These are phyloP conservation scores for Candida odintsovae DNA, from an alignment of 805 yeast genomes.

Conservation along the genomic window DNA sequence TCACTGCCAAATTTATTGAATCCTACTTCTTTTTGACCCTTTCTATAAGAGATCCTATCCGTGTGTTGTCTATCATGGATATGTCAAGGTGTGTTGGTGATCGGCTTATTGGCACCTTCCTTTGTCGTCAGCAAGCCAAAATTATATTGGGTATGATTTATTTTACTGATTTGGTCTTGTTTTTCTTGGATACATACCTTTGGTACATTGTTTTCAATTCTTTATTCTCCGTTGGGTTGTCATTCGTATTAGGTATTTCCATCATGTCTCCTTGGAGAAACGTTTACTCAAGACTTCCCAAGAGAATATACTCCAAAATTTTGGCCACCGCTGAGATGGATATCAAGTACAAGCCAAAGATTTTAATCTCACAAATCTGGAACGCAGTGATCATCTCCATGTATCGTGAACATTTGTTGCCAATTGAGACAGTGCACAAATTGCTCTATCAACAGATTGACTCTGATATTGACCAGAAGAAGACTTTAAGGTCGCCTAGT, in stretches of 20 bases:
- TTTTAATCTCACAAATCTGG: conserved; percentile 69
- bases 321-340: conserved; percentile 37
- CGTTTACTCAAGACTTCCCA: conserved; percentile 68
- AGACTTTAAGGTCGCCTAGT: conserved; percentile 58
- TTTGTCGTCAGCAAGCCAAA: conserved; percentile 55
- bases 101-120: conserved; percentile 38
- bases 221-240: conserved; percentile 60
- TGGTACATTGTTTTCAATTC: conserved; percentile 86
- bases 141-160: conserved; percentile 49
- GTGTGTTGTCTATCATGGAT: conserved; percentile 57
- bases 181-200: conserved; percentile 75
- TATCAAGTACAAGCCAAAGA: conserved; percentile 39
- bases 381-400: conserved; percentile 76
- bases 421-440: conserved; percentile 65
- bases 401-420: conserved; percentile 74
- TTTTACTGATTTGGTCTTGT: conserved; percentile 60
- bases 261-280: conserved; percentile 89
- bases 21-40: conserved; percentile 75
- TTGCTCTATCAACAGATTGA: conserved; percentile 44
- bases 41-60: conserved; percentile 66
- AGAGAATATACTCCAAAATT: conserved; percentile 68
- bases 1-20: conserved; percentile 62
- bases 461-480: conserved; percentile 29
- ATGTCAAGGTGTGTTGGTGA: conserved; percentile 65
- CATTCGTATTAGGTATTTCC: conserved; percentile 74